phyloP scores from a whole-genome alignment of 2,329 filamentous ascomycete species.

The Atkinsonella texensis region DNA sequence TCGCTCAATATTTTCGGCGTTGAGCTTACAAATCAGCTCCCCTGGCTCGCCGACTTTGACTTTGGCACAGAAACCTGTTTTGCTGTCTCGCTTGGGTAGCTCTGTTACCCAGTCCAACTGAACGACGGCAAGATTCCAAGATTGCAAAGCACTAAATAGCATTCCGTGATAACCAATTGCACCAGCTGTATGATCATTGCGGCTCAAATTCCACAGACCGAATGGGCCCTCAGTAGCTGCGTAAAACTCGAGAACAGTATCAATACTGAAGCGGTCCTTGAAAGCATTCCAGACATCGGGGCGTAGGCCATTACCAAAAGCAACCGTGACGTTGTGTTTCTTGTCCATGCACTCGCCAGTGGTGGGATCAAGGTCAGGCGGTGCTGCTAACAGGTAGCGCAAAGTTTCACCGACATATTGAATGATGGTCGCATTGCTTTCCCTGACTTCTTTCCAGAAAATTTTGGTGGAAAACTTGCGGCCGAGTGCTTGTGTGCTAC shows the following conservation, averaged over 20 bases:
- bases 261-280: slow-evolving; percentile 68
- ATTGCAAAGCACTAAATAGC: slow-evolving; percentile 44
- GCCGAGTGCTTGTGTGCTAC: slow-evolving; percentile 58
- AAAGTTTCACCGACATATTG: slow-evolving; percentile 86
- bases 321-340: slow-evolving; percentile 59
- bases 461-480: slow-evolving; percentile 65
- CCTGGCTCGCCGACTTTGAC: slow-evolving; percentile 52
- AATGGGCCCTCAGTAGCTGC: slow-evolving; percentile 61
- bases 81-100: slow-evolving; percentile 51
- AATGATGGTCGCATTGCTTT: slow-evolving; percentile 58
- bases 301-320: slow-evolving; percentile 75
- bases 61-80: slow-evolving; percentile 55
- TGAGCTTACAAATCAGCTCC: slow-evolving; percentile 63
- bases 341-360: slow-evolving; percentile 60
- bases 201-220: slow-evolving; percentile 59
- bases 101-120: slow-evolving; percentile 62
- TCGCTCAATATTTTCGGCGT: slow-evolving; percentile 46
- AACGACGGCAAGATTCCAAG: slow-evolving; percentile 43
- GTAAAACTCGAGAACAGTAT: slow-evolving; percentile 69
- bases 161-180: slow-evolving; percentile 65
- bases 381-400: slow-evolving; percentile 63
- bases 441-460: slow-evolving; percentile 69
- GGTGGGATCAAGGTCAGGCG: slow-evolving; percentile 46
- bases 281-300: slow-evolving; percentile 80
- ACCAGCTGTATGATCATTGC: slow-evolving; percentile 62